A percentile compares a stretch with the other conserved stretches of the same genome.
Conservation (phyloP, 1,284 basidiomycete genomes). For the Termitomyces sp. region DNA sequence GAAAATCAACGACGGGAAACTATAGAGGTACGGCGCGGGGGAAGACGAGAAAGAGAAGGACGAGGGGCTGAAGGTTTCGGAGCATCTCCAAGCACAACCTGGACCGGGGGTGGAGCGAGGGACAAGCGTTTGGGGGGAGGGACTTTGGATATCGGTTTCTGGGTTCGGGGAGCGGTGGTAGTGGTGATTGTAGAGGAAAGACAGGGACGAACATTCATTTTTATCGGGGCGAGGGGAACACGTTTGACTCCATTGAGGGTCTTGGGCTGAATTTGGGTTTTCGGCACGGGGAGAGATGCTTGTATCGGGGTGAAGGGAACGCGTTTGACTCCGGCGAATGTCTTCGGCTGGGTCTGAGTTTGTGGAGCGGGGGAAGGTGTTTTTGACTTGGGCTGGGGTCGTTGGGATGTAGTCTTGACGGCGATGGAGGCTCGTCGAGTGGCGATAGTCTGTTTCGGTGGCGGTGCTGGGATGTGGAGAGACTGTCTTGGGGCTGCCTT, state of each 20-base stretch:
- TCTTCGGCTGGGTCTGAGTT: neutral
- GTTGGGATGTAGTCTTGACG: neutral
- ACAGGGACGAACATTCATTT: neutral
- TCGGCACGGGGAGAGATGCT: neutral
- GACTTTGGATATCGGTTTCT: neutral
- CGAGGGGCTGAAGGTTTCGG: neutral
- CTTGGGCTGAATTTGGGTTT: neutral
- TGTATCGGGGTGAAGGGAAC: neutral
- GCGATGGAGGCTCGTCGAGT: neutral
- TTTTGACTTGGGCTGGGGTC: neutral
- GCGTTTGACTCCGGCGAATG: neutral
- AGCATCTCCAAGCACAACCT: neutral
- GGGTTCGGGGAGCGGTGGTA: neutral
- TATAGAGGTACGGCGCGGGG: neutral
- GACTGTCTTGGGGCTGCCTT: neutral
- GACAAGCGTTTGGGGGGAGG: neutral
- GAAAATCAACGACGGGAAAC: neutral
- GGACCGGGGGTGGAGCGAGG: neutral
- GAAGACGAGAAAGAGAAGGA: conserved; percentile 1
- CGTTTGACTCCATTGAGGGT: neutral
- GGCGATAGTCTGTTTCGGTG: neutral
- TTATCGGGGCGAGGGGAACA: neutral
- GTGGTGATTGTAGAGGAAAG: neutral
- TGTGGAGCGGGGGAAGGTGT: neutral
- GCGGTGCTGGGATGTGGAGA: neutral